phyloP scores from a whole-genome alignment of 495 filamentous ascomycete species.

The Jackrogersella multiformis region DNA sequence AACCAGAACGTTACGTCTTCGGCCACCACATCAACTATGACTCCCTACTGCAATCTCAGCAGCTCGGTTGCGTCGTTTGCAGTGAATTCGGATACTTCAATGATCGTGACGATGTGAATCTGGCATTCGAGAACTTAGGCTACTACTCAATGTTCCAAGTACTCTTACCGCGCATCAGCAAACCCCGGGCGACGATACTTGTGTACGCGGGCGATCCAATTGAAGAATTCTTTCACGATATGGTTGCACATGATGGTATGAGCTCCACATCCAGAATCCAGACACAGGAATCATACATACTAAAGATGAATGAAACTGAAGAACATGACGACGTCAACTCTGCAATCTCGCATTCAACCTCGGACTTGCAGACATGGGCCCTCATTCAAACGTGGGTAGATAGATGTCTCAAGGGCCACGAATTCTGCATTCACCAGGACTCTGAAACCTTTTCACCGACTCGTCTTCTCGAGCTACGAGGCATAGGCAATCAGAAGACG shows the following conservation, averaged over 20 bases:
- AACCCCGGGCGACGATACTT: constrained; percentile 13
- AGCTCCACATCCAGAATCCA: not conserved
- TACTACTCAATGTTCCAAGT: constrained; percentile 40
- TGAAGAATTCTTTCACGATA: constrained; percentile 15
- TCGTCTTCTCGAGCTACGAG: constrained; percentile 25
- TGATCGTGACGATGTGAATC: constrained; percentile 18
- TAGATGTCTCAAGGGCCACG: constrained; percentile 22
- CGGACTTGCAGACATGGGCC: constrained; percentile 26
- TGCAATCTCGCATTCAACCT: constrained; percentile 25
- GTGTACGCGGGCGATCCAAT: constrained; percentile 26
- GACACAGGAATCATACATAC: too few species aligned
- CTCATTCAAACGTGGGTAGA: constrained; percentile 30
- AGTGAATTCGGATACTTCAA: constrained; percentile 2
- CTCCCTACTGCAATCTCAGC: constrained; percentile 12
- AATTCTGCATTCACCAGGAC: constrained; percentile 8
- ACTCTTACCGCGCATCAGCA: not conserved
- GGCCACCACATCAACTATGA: constrained; percentile 34
- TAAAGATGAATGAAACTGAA: constrained; percentile 1
- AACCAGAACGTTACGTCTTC: constrained; percentile 37
- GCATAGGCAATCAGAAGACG: not conserved
- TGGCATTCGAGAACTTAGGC: constrained; percentile 8
- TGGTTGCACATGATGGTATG: constrained; percentile 33
- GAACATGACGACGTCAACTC: constrained; percentile 37
- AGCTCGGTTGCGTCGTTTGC: constrained; percentile 23
- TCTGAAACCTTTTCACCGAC: constrained; percentile 21